Base-by-base conservation (phyloP, 768 basidiomycete genomes). In the Termitomyces sp. region DNA sequence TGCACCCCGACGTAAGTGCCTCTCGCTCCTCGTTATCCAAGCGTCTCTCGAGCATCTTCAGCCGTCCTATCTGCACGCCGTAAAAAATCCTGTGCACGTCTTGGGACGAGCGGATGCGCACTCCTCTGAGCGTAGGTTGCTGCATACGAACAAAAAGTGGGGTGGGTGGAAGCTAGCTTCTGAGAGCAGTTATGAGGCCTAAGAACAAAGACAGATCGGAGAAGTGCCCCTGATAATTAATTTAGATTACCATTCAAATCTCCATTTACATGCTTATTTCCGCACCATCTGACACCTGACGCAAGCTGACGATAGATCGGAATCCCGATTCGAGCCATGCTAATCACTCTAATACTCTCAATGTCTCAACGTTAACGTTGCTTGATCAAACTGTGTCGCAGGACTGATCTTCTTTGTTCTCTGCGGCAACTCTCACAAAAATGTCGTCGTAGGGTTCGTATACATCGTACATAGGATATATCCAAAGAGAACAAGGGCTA, bases 81-180 rank as follows among this genome's bases (percentile, higher is more conserved):
- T 80, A 84, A 72, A 92, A 92, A 66, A 93, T 87, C 69, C 84
- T 88, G 71, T 91, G 91, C 3, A 89, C 89, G 69, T 92, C 91
- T 53, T 80, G 79, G 30, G 84, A 85, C 37, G 87, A 88, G 62
- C 89, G 87, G 64, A 92, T 89, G 67, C 89, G 88, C 56, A 85
- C 74, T 64, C 86, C 83, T 51, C 73, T 80, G 69, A 85, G 87
- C 37, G 90, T 92, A 44, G 90, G 90, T 59, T 80, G 81, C 67
- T 93, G 90, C 81, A 62, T 47, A 40, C n/a, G 47, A 37, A 14
- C 39, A 18, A 26, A 20, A 48, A 34, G 57, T 39, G 43, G 44
- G 49, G 14, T 24, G 44, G 49, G 14, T 24, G n/a, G 9, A 51
- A 16, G 26, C 20, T 20, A 37, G 27, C 24, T 26, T 46, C 36